These are phyloP conservation scores for Lophiotrema nucula DNA, from an alignment of 495 filamentous ascomycete species.

Conservation along the genomic window DNA sequence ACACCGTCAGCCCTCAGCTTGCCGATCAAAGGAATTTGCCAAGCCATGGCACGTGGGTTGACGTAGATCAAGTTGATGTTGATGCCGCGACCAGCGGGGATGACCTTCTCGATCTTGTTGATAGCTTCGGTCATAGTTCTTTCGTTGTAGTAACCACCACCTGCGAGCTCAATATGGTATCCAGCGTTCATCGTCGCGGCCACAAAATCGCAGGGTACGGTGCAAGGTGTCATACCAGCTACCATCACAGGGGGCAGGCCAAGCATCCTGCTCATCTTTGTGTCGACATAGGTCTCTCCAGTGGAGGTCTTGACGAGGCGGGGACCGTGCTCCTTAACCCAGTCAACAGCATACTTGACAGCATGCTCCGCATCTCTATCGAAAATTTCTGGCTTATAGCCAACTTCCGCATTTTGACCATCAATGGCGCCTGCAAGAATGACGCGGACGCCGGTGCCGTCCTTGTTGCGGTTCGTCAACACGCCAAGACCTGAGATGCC, in stretches of 20 bases:
- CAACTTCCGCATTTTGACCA: conserved; percentile 83
- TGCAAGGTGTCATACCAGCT: conserved; percentile 93
- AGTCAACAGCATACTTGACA: conserved; percentile 94
- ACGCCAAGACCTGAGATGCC: conserved; percentile 94
- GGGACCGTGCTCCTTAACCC: conserved; percentile 94
- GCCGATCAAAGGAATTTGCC: conserved; percentile 92
- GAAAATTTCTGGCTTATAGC: conserved; percentile 96
- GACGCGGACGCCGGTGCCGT: conserved; percentile 92
- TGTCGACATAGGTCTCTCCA: conserved; percentile 89
- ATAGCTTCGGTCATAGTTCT: conserved; percentile 87
- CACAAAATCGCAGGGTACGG: conserved; percentile 92
- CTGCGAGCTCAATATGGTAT: conserved; percentile 86
- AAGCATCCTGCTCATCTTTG: conserved; percentile 92
- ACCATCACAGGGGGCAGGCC: conserved; percentile 90
- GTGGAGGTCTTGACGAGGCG: conserved; percentile 80
- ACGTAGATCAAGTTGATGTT: conserved; percentile 95
- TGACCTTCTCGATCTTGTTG: conserved; percentile 81
- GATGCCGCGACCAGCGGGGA: conserved; percentile 89
- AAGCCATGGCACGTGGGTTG: conserved; percentile 91
- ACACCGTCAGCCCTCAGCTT: conserved; percentile 82
- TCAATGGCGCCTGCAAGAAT: conserved; percentile 90
- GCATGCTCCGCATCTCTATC: conserved; percentile 90
- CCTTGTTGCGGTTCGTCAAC: conserved; percentile 97
- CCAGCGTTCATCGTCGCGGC: conserved; percentile 95
- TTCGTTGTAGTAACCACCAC: conserved; percentile 92